Evolutionary conservation across 495 filamentous ascomycete species (phyloP).

Genomic region (Cryomyces minteri): DNA sequence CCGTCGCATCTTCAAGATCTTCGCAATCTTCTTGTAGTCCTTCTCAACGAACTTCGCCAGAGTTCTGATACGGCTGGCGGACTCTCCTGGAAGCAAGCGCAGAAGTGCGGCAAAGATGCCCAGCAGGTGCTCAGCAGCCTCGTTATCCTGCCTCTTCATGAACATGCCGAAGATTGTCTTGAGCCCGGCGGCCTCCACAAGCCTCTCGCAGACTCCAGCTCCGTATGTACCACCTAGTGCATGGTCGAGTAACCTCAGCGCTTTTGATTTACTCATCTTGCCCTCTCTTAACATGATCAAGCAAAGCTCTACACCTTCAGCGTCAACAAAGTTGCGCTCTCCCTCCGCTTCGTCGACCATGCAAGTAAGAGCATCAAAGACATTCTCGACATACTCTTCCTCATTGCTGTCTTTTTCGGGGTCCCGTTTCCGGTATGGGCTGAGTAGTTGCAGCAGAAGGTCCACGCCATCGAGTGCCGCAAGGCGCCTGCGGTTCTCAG

Average conservation of each 20-base stretch:
- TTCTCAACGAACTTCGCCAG: conserved; percentile 76
- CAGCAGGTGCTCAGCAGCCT: conserved; percentile 54
- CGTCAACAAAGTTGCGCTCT: conserved; percentile 69
- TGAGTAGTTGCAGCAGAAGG: conserved; percentile 60
- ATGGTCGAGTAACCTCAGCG: conserved; percentile 71
- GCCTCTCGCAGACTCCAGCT: conserved; percentile 42
- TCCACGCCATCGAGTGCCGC: conserved; percentile 56
- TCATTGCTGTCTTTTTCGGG: conserved; percentile 75
- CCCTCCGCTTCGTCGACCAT: conserved; percentile 54
- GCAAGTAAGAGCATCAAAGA: conserved; percentile 72
- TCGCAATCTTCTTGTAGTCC: conserved; percentile 35
- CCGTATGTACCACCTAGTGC: conserved; percentile 41
- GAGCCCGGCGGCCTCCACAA: conserved; percentile 73
- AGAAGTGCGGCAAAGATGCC: conserved; percentile 79
- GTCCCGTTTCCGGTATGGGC: conserved; percentile 78
- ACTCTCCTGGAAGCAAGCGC: conserved; percentile 59
- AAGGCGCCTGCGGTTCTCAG: conserved; percentile 36
- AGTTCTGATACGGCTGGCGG: conserved; percentile 57
- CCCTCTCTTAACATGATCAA: conserved; percentile 76
- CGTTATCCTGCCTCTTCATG: conserved; percentile 63
- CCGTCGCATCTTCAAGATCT: conserved; percentile 52
- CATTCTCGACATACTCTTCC: conserved; percentile 84
- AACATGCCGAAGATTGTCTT: conserved; percentile 75
- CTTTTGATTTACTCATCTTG: conserved; percentile 60
- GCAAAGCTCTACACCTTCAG: conserved; percentile 80